These are phyloP conservation scores for Penicillium psychrofluorescens DNA, from an alignment of 495 filamentous ascomycete genomes.

Conservation along the genomic window DNA sequence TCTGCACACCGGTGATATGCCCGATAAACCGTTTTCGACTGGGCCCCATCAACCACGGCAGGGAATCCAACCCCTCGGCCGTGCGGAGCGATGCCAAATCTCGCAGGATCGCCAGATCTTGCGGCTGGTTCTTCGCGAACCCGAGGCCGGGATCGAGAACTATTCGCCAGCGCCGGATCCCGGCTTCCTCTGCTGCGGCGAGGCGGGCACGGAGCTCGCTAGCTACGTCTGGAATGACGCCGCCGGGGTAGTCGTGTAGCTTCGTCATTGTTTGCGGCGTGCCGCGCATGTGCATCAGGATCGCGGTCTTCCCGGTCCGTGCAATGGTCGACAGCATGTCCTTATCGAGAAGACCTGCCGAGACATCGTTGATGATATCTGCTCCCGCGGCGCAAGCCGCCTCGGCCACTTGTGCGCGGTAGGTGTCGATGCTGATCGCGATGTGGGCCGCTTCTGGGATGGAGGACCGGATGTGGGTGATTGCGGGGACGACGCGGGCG, in stretches of 20 bases:
- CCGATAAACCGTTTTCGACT: constrained; percentile 92
- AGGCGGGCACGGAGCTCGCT: constrained; percentile 65
- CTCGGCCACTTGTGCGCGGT: constrained; percentile 77
- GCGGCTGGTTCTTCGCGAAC: constrained; percentile 75
- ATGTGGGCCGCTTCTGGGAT: constrained; percentile 52
- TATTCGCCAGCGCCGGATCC: constrained; percentile 86
- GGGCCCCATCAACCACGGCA: constrained; percentile 86
- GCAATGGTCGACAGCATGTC: constrained; percentile 81
- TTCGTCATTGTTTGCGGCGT: constrained; percentile 74
- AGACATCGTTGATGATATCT: constrained; percentile 93
- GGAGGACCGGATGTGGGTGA: constrained; percentile 60
- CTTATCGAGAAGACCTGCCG: constrained; percentile 69
- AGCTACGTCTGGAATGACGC: constrained; percentile 63
- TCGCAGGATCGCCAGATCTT: constrained; percentile 76
- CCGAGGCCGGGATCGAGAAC: constrained; percentile 92
- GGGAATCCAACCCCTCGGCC: constrained; percentile 55
- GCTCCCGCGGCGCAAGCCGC: constrained; percentile 77
- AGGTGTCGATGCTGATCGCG: constrained; percentile 85
- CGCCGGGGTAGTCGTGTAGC: constrained; percentile 62
- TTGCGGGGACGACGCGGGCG: constrained; percentile 68
- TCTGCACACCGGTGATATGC: constrained; percentile 68
- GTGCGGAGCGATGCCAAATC: constrained; percentile 54
- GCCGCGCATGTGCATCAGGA: constrained; percentile 95
- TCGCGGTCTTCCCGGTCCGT: constrained; percentile 68
- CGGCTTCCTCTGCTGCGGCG: constrained; percentile 69